Conservation (phyloP, 495 filamentous ascomycete genomes). For the Hypoxylon crocopeplum region DNA sequence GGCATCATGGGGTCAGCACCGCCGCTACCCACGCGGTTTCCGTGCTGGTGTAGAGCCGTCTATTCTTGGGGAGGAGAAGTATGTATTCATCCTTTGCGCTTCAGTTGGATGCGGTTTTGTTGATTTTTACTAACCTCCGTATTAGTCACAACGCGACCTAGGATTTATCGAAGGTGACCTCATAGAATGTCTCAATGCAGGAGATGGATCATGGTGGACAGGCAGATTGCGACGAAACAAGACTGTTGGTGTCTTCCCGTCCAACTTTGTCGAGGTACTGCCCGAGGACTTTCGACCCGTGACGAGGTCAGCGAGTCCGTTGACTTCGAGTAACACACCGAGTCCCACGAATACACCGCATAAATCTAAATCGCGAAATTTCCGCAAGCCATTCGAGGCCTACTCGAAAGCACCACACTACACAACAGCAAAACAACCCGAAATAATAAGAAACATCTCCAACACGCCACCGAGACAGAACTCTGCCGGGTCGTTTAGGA, state of each 20-base stretch:
- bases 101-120: conserved; percentile 9
- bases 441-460: conserved; percentile 44
- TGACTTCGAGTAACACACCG: conserved; percentile 60
- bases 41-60: conserved; percentile 93
- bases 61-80: conserved; percentile 98
- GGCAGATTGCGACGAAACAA: conserved; percentile 86
- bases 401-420: conserved; percentile 66
- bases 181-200: conserved; percentile 97
- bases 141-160: conserved; percentile 83
- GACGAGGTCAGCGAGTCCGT: conserved; percentile 77
- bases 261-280: conserved; percentile 94
- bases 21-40: conserved; percentile 80
- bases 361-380: conserved; percentile 64
- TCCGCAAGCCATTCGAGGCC: conserved; percentile 74
- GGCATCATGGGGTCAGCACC: conserved; percentile 61
- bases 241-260: conserved; percentile 91
- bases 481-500: conserved; percentile 41
- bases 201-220: conserved; percentile 98
- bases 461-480: conserved; percentile 48
- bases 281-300: conserved; percentile 82
- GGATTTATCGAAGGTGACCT: conserved; percentile 97
- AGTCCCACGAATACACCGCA: conserved; percentile 57
- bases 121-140: conserved; percentile 27
- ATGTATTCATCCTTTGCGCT: conserved; percentile 33
- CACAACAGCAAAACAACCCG: conserved; percentile 58